Conservation (phyloP, 176 grass and related monocot species). For the Cocos nucifera region DNA sequence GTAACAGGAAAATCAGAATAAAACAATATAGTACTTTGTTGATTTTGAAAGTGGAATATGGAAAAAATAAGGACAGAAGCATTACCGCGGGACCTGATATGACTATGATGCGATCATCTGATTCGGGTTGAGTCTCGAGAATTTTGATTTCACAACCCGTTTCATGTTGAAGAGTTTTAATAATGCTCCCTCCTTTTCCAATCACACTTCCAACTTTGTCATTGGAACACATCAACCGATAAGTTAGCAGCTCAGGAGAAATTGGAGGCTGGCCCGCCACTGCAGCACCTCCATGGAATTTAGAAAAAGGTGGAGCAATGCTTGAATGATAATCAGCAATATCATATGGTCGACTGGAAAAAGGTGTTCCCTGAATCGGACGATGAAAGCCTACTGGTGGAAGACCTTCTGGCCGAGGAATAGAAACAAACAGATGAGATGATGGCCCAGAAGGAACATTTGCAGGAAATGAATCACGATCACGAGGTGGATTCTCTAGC, state of each 20-base stretch:
- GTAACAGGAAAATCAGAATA: background rate
- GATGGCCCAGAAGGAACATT: slow-evolving; percentile 37
- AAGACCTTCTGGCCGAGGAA: slow-evolving; percentile 34
- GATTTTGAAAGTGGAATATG: background rate
- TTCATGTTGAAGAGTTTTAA: slow-evolving; percentile 76
- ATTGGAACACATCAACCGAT: slow-evolving; percentile 68
- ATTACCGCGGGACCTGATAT: slow-evolving; percentile 84
- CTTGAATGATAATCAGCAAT: slow-evolving; percentile 31
- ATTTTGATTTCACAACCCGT: slow-evolving; percentile 93
- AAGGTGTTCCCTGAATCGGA: slow-evolving; percentile 44
- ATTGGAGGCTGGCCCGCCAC: slow-evolving; percentile 29
- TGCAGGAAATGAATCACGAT: slow-evolving; percentile 29
- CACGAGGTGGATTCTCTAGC: slow-evolving; percentile 51
- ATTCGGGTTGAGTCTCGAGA: slow-evolving; percentile 57
- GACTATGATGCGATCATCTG: slow-evolving; percentile 56
- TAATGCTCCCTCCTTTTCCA: slow-evolving; percentile 72
- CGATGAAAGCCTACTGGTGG: slow-evolving; percentile 37
- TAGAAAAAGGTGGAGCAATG: slow-evolving; percentile 31
- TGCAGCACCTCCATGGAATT: slow-evolving; percentile 38
- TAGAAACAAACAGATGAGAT: slow-evolving; percentile 23
- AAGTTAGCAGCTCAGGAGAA: slow-evolving; percentile 46
- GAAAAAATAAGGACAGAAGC: background rate
- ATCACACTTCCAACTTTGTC: slow-evolving; percentile 81
- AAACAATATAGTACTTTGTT: background rate
- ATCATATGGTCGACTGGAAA: slow-evolving; percentile 32